Evolutionary conservation across 2,329 filamentous ascomycete species (phyloP).

Genomic region (Pleomassaria siparia): DNA sequence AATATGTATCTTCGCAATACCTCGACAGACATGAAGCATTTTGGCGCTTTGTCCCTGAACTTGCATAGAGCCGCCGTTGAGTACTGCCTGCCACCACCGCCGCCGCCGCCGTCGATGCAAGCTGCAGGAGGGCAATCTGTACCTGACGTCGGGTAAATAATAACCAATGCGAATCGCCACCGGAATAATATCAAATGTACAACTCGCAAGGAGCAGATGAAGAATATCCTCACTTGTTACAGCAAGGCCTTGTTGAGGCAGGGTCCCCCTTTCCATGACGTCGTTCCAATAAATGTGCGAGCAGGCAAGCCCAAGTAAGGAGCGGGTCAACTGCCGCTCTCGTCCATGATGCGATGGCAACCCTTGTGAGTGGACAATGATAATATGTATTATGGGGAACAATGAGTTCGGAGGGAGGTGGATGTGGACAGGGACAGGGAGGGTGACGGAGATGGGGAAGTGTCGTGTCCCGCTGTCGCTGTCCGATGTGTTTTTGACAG

Average conservation of each 20-base stretch:
- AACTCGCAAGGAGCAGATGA: background rate
- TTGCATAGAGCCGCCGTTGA: no score
- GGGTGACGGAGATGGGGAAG: no score
- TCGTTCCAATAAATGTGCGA: background rate
- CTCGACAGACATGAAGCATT: no score
- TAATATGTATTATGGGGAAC: background rate
- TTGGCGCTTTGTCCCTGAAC: no score
- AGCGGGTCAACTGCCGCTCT: background rate
- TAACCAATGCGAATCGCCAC: background rate
- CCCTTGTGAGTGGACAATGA: background rate
- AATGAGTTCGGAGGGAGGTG: no score
- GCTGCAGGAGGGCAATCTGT: conserved; percentile 15
- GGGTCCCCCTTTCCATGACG: background rate
- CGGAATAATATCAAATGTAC: background rate
- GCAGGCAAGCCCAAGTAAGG: background rate
- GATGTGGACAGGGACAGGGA: no score
- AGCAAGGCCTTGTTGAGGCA: background rate
- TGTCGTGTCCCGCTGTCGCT: no score
- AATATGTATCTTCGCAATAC: no score
- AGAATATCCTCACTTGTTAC: no score
- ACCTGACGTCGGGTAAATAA: conserved; percentile 18
- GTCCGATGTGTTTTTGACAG: no score
- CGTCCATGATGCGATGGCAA: background rate
- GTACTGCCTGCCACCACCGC: no score
- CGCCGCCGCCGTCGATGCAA: no score